Percentiles rank a stretch among this genome's conserved stretches.
Conservation (phyloP, 75 land plant genomes). For the Selaginella moellendorffii region DNA sequence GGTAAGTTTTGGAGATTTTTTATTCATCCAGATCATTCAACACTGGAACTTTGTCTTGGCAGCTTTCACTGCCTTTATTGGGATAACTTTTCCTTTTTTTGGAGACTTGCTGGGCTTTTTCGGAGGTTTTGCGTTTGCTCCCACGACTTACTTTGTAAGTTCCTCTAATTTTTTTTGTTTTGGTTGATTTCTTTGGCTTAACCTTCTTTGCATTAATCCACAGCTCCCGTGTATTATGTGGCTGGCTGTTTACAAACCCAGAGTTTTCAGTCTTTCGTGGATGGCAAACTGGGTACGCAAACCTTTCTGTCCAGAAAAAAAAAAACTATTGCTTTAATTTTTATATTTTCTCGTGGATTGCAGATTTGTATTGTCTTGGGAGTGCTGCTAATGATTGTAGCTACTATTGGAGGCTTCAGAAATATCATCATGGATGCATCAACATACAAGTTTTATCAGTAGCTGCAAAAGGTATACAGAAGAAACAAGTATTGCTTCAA, state of each 20-base stretch:
- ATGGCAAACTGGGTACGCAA: constrained; percentile 43
- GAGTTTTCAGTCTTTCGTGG: constrained; percentile 53
- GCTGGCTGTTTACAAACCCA: constrained; percentile 63
- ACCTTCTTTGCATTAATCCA: background rate
- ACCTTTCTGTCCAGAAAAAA: too few relatives aligned
- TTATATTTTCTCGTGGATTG: background rate
- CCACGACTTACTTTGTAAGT: constrained; percentile 61
- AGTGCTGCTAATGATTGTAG: background rate
- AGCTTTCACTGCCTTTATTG: constrained; percentile 48
- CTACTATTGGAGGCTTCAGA: constrained; percentile 10
- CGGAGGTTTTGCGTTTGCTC: constrained; percentile 63
- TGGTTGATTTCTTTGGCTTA: background rate
- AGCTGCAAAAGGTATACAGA: too few relatives aligned
- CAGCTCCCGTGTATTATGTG: constrained; percentile 85
- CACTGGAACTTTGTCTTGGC: background rate
- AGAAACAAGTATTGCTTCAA: too few relatives aligned
- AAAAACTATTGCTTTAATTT: background rate
- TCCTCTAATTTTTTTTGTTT: background rate
- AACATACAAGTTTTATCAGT: background rate
- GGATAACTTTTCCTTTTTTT: constrained; percentile 47
- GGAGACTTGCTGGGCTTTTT: constrained; percentile 52
- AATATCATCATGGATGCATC: constrained; percentile 1
- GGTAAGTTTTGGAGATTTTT: constrained; percentile 25
- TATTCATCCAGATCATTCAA: too few relatives aligned
- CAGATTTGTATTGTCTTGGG: constrained; percentile 1